These are phyloP conservation scores for Candida piceae DNA, from an alignment of 805 yeast genomes.

Conservation along the genomic window DNA sequence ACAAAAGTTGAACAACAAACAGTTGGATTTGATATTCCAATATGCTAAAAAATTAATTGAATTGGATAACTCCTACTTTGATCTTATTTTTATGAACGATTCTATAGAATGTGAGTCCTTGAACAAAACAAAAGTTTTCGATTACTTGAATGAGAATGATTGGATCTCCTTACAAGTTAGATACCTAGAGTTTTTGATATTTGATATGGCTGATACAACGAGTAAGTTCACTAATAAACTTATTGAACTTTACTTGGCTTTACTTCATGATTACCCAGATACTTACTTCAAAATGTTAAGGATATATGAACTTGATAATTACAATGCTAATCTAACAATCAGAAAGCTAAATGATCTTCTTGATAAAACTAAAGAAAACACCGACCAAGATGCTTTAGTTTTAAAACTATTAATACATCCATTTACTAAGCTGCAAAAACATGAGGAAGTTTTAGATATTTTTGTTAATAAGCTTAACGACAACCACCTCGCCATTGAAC, in stretches of 20 bases:
- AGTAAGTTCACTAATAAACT: conserved; percentile 39
- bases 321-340: conserved; percentile 35
- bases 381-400: conserved; percentile 4
- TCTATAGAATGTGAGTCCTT: conserved; percentile 55
- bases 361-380: conserved; percentile 9
- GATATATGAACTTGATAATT: conserved; percentile 30
- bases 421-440: conserved; percentile 53
- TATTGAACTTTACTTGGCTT: conserved; percentile 38
- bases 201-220: conserved; percentile 33
- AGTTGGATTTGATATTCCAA: conserved; percentile 51
- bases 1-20: conserved; percentile 44
- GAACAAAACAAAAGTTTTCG: conserved; percentile 48
- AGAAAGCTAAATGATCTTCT: conserved; percentile 13
- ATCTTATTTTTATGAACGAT: conserved; percentile 59
- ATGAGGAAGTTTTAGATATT: conserved; percentile 58
- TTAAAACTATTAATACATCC: conserved; percentile 51
- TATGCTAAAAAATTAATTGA: conserved; percentile 50
- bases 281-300: conserved; percentile 30
- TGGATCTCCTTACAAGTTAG: conserved; percentile 28
- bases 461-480: conserved; percentile 54
- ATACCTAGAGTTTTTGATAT: conserved; percentile 51
- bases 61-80: conserved; percentile 32
- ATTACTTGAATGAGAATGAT: conserved; percentile 35
- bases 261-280: conserved; percentile 12
- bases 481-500: conserved; percentile 51